Conservation (phyloP, 202 grass and related monocot species). For the Sporobolus alterniflorus region DNA sequence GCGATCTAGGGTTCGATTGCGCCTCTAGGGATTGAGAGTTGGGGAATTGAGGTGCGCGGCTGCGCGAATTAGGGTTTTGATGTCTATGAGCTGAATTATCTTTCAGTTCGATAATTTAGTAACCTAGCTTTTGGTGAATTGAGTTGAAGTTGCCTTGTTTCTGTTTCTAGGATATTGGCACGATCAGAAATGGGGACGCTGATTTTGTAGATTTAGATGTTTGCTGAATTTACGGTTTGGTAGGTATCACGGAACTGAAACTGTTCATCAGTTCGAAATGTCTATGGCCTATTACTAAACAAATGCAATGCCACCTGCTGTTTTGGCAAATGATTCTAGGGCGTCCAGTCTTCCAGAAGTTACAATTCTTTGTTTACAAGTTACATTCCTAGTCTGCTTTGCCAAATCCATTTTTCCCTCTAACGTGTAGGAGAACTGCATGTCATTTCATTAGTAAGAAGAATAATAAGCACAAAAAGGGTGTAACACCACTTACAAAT, state of each 20-base stretch:
- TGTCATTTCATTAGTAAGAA: too few species aligned
- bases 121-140: not conserved
- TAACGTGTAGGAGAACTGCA: too few species aligned
- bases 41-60: not conserved
- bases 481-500: too few species aligned
- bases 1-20: conserved; percentile 40
- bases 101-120: not conserved
- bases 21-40: not conserved
- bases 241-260: not conserved
- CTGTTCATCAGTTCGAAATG: not conserved
- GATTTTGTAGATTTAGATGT: not conserved
- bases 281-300: not conserved
- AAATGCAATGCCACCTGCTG: not conserved
- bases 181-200: not conserved
- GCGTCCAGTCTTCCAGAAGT: not conserved
- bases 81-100: conserved; percentile 2
- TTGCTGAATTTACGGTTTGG: conserved; percentile 7
- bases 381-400: conserved; percentile 18
- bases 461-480: too few species aligned
- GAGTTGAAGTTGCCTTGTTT: not conserved
- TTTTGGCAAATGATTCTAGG: not conserved
- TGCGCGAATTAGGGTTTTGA: not conserved
- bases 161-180: not conserved
- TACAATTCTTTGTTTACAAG: not conserved
- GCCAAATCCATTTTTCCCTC: not conserved